Conservation (phyloP, 164 flowering plant genomes). For the Pachysandra terminalis region DNA sequence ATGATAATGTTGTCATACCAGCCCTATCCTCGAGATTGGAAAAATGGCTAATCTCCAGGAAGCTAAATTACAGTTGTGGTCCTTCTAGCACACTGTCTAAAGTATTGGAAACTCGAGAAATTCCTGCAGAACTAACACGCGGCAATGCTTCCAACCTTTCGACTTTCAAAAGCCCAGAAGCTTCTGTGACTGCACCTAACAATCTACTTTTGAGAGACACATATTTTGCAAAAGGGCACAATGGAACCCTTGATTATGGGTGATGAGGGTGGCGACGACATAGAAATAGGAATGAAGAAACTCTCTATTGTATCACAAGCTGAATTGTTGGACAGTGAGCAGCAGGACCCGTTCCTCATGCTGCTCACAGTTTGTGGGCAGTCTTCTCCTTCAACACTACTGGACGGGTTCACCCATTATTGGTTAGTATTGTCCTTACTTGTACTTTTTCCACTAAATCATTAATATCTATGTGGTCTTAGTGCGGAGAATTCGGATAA, state of each 20-base stretch:
- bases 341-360: constrained; percentile 44
- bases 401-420: constrained; percentile 58
- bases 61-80: constrained; percentile 34
- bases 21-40: constrained; percentile 56
- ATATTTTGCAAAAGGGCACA: constrained; percentile 15
- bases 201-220: constrained; percentile 13
- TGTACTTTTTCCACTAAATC: background rate
- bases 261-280: constrained; percentile 35
- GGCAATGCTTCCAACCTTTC: too few relatives aligned
- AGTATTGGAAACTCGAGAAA: constrained; percentile 52
- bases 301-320: constrained; percentile 55
- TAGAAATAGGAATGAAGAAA: constrained; percentile 48
- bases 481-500: too few relatives aligned
- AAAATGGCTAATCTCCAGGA: constrained; percentile 63
- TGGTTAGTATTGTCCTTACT: constrained; percentile 51
- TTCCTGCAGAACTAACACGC: constrained; percentile 33
- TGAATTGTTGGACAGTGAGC: constrained; percentile 23
- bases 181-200: constrained; percentile 17
- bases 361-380: constrained; percentile 76
- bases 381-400: constrained; percentile 50
- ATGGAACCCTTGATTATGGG: constrained; percentile 8
- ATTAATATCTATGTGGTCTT: background rate
- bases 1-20: constrained; percentile 34
- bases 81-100: constrained; percentile 52
- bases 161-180: constrained; percentile 36